Conservation (phyloP, 495 filamentous ascomycete genomes). For the Viridothelium virens region DNA sequence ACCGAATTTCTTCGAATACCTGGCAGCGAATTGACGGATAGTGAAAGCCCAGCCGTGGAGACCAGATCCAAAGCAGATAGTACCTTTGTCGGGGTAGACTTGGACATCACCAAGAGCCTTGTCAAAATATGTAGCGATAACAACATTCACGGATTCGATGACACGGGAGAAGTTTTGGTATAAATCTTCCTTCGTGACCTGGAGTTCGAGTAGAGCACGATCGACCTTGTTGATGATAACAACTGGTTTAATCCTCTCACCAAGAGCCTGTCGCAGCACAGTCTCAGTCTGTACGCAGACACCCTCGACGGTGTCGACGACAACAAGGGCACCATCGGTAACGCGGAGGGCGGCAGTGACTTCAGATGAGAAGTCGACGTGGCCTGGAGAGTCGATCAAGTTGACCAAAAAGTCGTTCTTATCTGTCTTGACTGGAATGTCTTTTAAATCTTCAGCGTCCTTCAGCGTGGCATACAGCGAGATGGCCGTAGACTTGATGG, state of each 20-base stretch:
- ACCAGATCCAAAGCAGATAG: constrained; percentile 98
- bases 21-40: constrained; percentile 90
- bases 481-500: constrained; percentile 99
- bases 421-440: constrained; percentile 79
- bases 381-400: constrained; percentile 98
- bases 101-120: constrained; percentile 94
- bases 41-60: constrained; percentile 99
- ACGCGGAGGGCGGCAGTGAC: constrained; percentile 99
- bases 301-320: constrained; percentile 99
- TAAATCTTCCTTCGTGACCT: constrained; percentile 95
- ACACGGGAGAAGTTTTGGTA: constrained; percentile 99
- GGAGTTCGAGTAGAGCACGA: constrained; percentile 95
- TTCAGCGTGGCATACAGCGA: constrained; percentile 85
- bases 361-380: constrained; percentile 99
- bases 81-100: constrained; percentile 93
- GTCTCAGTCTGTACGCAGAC: constrained; percentile 99
- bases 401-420: constrained; percentile 99
- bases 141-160: constrained; percentile 99
- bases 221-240: constrained; percentile 99
- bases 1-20: constrained; percentile 99
- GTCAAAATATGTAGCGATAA: constrained; percentile 98
- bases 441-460: constrained; percentile 84
- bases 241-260: constrained; percentile 99
- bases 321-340: constrained; percentile 97
- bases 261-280: constrained; percentile 96